phyloP scores from a whole-genome alignment of 768 basidiomycete genomes.

The Tricholoma hemisulphureum region DNA sequence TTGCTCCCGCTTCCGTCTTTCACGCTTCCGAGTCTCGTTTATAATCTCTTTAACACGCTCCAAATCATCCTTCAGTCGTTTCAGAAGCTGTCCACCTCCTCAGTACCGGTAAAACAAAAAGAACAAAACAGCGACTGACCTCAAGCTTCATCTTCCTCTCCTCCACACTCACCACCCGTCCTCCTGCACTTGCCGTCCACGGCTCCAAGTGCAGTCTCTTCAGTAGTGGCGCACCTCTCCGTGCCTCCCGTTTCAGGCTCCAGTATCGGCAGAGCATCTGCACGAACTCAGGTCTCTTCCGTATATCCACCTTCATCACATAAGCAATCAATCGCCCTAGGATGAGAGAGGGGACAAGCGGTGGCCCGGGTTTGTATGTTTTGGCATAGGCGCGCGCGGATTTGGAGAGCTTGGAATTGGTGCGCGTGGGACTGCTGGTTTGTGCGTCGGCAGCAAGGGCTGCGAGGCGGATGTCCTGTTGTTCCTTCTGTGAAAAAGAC shows the following conservation, averaged over 20 bases:
- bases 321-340: constrained; percentile 79
- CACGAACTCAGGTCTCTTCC: constrained; percentile 78
- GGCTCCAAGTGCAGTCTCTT: constrained; percentile 95
- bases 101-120: background rate
- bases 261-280: constrained; percentile 85
- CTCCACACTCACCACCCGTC: constrained; percentile 69
- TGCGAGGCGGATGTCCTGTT: constrained; percentile 57
- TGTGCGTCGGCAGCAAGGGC: constrained; percentile 54
- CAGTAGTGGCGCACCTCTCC: constrained; percentile 89
- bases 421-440: constrained; percentile 36
- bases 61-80: constrained; percentile 73
- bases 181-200: constrained; percentile 81
- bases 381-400: constrained; percentile 89
- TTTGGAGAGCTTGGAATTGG: constrained; percentile 54
- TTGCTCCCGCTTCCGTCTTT: constrained; percentile 74
- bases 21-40: constrained; percentile 71
- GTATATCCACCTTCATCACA: constrained; percentile 61
- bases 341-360: constrained; percentile 84
- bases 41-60: constrained; percentile 65
- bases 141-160: constrained; percentile 82
- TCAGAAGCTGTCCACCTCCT: constrained; percentile 45
- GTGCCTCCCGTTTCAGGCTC: constrained; percentile 94
- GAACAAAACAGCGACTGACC: constrained; percentile 42
- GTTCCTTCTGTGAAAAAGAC: constrained; percentile 53
- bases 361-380: constrained; percentile 89